These are phyloP conservation scores for Tolypocladium tropicale DNA, from an alignment of 2,329 filamentous ascomycete species.

Conservation along the genomic window DNA sequence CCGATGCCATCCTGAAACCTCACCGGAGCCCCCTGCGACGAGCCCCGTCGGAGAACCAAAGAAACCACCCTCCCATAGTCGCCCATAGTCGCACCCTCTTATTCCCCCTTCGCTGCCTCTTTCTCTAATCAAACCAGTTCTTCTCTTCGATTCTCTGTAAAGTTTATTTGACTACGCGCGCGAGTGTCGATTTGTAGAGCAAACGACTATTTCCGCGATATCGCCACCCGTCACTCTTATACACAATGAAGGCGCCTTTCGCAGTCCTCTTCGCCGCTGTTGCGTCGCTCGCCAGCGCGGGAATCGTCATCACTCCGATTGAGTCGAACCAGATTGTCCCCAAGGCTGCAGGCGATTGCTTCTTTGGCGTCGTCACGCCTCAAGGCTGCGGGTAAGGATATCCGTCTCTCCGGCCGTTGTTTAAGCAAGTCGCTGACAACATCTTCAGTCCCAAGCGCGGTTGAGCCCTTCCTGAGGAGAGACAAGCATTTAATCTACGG, in stretches of 20 bases:
- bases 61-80: background rate
- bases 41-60: conserved; percentile 1
- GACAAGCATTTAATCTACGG: background rate
- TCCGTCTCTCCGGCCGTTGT: accelerated
- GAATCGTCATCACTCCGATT: conserved; percentile 46
- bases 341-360: conserved; percentile 39
- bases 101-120: background rate
- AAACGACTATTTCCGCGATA: background rate
- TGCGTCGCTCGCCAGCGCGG: conserved; percentile 38
- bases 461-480: background rate
- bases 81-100: background rate
- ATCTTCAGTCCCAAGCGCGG: background rate
- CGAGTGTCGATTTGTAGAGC: background rate
- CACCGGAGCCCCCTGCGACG: conserved; percentile 8
- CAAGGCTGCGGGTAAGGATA: conserved; percentile 44
- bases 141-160: background rate
- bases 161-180: background rate
- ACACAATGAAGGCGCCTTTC: conserved; percentile 19
- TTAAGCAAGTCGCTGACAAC: background rate
- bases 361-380: conserved; percentile 45
- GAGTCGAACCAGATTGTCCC: conserved; percentile 39
- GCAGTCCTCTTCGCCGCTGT: conserved; percentile 28
- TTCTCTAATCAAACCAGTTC: background rate
- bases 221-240: background rate
- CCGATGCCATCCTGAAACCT: conserved; percentile 14